Evolutionary conservation across 2,329 filamentous ascomycete species (phyloP), one percentile per base, ranked within the genome.

Genomic region (Ophiognomonia clavigignenti-juglandacearum): DNA sequence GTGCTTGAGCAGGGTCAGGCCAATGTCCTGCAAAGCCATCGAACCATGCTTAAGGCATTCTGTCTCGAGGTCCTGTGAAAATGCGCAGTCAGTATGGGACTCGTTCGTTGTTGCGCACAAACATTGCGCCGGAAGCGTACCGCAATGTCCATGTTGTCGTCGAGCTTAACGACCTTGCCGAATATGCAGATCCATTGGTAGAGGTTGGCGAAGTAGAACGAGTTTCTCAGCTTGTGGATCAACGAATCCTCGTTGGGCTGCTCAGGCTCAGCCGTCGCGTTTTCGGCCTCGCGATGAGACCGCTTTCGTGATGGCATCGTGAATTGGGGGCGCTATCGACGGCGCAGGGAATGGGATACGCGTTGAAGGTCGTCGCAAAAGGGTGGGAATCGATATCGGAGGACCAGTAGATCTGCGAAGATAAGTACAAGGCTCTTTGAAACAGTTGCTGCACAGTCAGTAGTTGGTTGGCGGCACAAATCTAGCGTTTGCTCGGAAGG

Each of bases 111-210:
- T 19, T 14, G 31, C 42, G 20, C 39, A 22, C 14, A 35, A 48
- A 6, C 14, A n/a, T 26, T 22, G 27, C 14, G 22, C 35, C 23
- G 41, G 14, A 18, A 24, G 18, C 61, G 27, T 80, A 96, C 93
- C 72, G 97, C 91, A 54, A 96, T 86, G 61, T 92, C 89, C 53
- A 96, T 77, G 61, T 86, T 83, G 53, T 95, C 86, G 58, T 93
- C 85, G 55, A 97, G 87, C 70, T 95, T 96, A 64, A 95, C 83
- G 36, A 83, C 83, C 59, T 86, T 83, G 52, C 92, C 91, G 65
- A 98, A 98, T 34, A 92, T 80, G 64, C 85, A 87, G 52, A 97
- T 88, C 78, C 90, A 98, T 68, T 98, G 92, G 69, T 86, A 90
- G 7, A 97, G 72, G 60, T 90, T 92, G 52, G 92, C 88, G 67